Evolutionary conservation across 2,329 filamentous ascomycete genomes (phyloP), one percentile per base, ranked within the genome.

Genomic region (Penicillium sclerotigenum): DNA sequence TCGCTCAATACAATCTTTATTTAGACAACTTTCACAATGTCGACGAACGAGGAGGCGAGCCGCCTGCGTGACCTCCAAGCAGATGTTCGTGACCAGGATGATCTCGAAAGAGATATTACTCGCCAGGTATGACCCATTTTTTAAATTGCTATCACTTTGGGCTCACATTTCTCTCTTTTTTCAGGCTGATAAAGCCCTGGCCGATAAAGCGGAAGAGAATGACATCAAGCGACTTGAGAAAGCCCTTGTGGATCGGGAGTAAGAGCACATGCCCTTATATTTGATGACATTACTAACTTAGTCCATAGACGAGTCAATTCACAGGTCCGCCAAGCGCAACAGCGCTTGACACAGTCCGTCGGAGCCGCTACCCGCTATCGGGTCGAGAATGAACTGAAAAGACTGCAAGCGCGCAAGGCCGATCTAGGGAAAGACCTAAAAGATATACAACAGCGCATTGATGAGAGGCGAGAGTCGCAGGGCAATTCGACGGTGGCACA

Each of bases 41-140:
- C 47, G 40, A 47, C 49, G 10, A 46, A 57, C 29, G 83, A 85
- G 59, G 87, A 89, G 66, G 81, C 82, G 40, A 79, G 80, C 49
- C 81, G 83, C 20, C 76, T 91, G 28, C 79, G 80, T 55, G 82
- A 82, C 41, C 76, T 91, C 38, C 86, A 87, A 5, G 83, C 86
- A 49, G 81, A 87, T 56, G 85, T 94, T 22, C 86, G 90, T 55
- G 86, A 96, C 66, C 93, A 97, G 72, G 87, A 92, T 76, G 92
- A 97, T 57, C 77, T 97, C 20, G 93, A 97, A 73, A 83, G 91
- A 59, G 91, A 96, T 68, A 95, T 97, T 60, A 82, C 83, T 28
- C 79, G 80, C 42, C 82, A 87, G 71, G 74, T 77, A 66, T 47
- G 49, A 11, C 51, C 10, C 28, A 18, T 28, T 22, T 6, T n/a